phyloP scores from a whole-genome alignment of 1,284 basidiomycete genomes.

The Sporisorium iseilematis-ciliati region DNA sequence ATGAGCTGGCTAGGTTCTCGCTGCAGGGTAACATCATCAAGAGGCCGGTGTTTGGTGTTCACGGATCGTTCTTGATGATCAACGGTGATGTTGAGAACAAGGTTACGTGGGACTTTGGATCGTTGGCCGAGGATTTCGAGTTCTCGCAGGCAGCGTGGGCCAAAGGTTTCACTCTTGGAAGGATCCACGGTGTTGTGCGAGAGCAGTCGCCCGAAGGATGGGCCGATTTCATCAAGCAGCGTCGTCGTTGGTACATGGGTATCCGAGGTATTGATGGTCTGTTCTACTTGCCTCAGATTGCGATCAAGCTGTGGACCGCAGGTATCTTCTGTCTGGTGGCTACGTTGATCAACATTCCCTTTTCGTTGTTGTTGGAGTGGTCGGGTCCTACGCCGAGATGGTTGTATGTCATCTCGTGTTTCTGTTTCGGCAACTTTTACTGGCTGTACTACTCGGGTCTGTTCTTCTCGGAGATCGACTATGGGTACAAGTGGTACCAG shows the following conservation, averaged over 20 bases:
- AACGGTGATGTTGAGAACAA: slow-evolving; percentile 72
- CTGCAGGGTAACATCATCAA: slow-evolving; percentile 71
- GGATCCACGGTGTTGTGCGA: slow-evolving; percentile 71
- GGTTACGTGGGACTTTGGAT: slow-evolving; percentile 70
- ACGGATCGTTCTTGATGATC: slow-evolving; percentile 71
- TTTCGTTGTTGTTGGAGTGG: slow-evolving; percentile 57
- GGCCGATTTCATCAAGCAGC: slow-evolving; percentile 71
- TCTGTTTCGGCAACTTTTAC: slow-evolving; percentile 71
- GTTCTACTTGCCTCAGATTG: slow-evolving; percentile 70
- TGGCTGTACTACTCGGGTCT: slow-evolving; percentile 67
- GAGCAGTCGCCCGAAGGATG: slow-evolving; percentile 71
- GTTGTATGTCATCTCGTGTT: slow-evolving; percentile 70
- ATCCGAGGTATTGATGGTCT: slow-evolving; percentile 68
- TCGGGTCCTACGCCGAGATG: slow-evolving; percentile 67
- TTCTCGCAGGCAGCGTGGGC: slow-evolving; percentile 71
- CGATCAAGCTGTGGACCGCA: slow-evolving; percentile 71
- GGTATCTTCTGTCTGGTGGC: slow-evolving; percentile 71
- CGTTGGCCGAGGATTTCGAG: slow-evolving; percentile 71
- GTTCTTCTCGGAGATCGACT: slow-evolving; percentile 69
- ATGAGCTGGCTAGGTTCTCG: slow-evolving; percentile 71
- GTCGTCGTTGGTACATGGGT: slow-evolving; percentile 71
- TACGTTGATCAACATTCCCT: slow-evolving; percentile 71
- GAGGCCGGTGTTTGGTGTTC: slow-evolving; percentile 71
- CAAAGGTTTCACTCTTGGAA: slow-evolving; percentile 70
- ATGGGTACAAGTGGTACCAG: slow-evolving; percentile 61